Evolutionary conservation across 2,329 filamentous ascomycete genomes (phyloP).

Genomic region (Neodidymelliopsis sp.): DNA sequence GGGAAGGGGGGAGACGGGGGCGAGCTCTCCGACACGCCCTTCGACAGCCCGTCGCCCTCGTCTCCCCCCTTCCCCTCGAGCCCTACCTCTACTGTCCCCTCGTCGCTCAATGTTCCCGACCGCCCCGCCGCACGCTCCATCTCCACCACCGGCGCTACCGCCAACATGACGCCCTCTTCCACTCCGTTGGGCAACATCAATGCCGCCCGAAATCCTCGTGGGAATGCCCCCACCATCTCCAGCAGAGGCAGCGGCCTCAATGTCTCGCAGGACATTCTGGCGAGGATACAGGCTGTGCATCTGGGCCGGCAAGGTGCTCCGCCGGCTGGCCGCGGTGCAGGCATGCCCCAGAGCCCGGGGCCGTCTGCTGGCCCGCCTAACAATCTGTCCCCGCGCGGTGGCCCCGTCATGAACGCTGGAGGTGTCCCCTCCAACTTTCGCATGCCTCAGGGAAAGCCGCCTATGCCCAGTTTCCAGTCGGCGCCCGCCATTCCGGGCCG

Average conservation of each 20-base stretch:
- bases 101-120: slow-evolving; percentile 32
- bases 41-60: slow-evolving; percentile 43
- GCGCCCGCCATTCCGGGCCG: slow-evolving; percentile 58
- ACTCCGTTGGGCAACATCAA: slow-evolving; percentile 81
- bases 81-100: slow-evolving; percentile 27
- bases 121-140: slow-evolving; percentile 66
- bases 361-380: slow-evolving; percentile 24
- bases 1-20: no score
- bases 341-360: slow-evolving; percentile 37
- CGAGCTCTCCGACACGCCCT: slow-evolving; percentile 42
- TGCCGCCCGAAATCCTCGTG: slow-evolving; percentile 64
- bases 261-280: slow-evolving; percentile 68
- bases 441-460: slow-evolving; percentile 50
- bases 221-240: slow-evolving; percentile 52
- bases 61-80: slow-evolving; percentile 38
- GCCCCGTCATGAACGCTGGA: slow-evolving; percentile 39
- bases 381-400: slow-evolving; percentile 24
- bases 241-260: slow-evolving; percentile 60
- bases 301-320: slow-evolving; percentile 69
- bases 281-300: slow-evolving; percentile 74
- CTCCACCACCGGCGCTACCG: slow-evolving; percentile 59
- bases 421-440: slow-evolving; percentile 55
- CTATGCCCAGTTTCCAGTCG: slow-evolving; percentile 54
- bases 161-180: slow-evolving; percentile 79
- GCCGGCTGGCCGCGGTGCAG: slow-evolving; percentile 35